Evolutionary conservation across 2,329 filamentous ascomycete genomes (phyloP).

Genomic region (Blastomyces gilchristii): DNA sequence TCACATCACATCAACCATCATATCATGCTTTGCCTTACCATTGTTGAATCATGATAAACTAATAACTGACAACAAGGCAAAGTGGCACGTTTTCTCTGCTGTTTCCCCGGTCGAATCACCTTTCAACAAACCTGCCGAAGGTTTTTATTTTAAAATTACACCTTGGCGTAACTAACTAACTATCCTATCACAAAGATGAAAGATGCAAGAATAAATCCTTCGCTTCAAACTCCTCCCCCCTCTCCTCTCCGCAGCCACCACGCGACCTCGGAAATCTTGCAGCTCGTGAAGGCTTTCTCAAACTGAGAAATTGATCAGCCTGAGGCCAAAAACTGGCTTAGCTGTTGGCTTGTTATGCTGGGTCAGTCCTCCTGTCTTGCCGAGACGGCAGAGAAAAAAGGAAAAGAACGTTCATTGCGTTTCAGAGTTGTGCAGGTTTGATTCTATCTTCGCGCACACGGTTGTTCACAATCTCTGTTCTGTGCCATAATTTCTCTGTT

Average conservation of each 20-base stretch:
- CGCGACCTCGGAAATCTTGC: not conserved
- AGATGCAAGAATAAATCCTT: not conserved
- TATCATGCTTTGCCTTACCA: not conserved
- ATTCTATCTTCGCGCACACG: not conserved
- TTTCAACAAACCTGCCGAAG: not conserved
- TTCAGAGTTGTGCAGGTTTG: not conserved
- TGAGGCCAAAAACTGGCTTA: not conserved
- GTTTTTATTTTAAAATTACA: not conserved
- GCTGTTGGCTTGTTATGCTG: not conserved
- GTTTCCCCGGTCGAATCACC: slow-evolving; percentile 4
- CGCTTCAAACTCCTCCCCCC: not conserved
- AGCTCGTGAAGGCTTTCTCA: not conserved
- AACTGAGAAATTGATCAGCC: not conserved
- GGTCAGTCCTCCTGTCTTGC: not conserved
- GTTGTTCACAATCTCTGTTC: not conserved
- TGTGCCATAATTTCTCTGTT: not conserved
- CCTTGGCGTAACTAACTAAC: not conserved
- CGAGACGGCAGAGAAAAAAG: not conserved
- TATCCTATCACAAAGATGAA: too few species aligned
- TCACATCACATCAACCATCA: not conserved
- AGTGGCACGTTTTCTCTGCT: not conserved
- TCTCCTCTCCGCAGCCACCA: not conserved
- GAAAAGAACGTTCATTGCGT: not conserved
- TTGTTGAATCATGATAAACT: not conserved
- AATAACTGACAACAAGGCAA: not conserved